Base-by-base conservation (phyloP, 768 basidiomycete genomes). In the Mycena olivaceomarginata region DNA sequence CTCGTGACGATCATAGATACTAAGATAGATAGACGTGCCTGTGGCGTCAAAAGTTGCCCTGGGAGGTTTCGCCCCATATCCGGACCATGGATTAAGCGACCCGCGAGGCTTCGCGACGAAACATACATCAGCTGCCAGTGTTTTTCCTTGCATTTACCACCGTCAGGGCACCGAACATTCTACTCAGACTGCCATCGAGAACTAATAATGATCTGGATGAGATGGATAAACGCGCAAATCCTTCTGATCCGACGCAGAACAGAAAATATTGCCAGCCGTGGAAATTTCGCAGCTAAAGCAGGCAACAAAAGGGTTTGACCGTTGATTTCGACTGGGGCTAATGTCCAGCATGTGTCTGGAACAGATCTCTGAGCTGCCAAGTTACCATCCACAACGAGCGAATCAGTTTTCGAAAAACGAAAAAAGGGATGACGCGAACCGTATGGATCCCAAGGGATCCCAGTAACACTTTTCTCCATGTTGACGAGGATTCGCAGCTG, bases 21-120 rank as follows among this genome's bases (percentile, higher is more conserved):
- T n/a, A n/a, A n/a, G n/a, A 45, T 45, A 64, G 41, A 25, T 22
- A 7, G 43, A 11, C 15, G 69, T 70, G 56, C 69, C 69, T 70
- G 69, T 70, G 69, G 69, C 69, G 69, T 70, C 69, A 60, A n/a
- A 48, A 53, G 31, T 48, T 40, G 25, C 16, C 53, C 69, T 67
- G 67, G 31, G 67, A 70, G 56, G 22, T 60, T 60, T 20, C 1
- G 1, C 41, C 31, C 69, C 37, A 45, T 53, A 60, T 70, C 25
- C 6, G 69, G 67, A 6, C 53, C 57, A 41, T 43, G 3, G 67
- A 41, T 2, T 3, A 25, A 16, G 43, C 39, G 41, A 41, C 40
- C 40, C 25, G 18, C 16, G 40, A 63, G 11, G 39, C 12, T 25
- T 57, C 59, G 59, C 22, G 13, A 65, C n/a, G 20, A 64, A 10